phyloP scores from a whole-genome alignment of 768 basidiomycete genomes.

The Collybiopsis luxurians region DNA sequence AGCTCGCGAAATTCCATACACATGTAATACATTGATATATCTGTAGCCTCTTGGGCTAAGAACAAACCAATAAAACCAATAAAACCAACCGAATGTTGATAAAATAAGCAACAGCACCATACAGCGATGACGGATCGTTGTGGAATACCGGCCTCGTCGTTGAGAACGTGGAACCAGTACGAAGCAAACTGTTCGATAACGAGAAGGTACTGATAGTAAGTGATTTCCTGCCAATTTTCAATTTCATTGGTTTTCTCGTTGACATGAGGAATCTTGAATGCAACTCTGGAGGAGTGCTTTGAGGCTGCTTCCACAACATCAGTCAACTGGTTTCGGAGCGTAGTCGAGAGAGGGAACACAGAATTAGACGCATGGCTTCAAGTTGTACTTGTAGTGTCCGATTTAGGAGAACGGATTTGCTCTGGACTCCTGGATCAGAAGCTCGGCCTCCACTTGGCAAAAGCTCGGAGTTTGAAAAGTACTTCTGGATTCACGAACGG shows the following conservation, averaged over 20 bases:
- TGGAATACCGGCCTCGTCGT: conserved; percentile 37
- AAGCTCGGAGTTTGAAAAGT: too few species aligned
- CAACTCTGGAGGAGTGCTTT: too few species aligned
- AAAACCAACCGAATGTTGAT: too few species aligned
- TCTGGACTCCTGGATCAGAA: too few species aligned
- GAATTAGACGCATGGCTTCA: too few species aligned
- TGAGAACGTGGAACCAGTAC: conserved; percentile 57
- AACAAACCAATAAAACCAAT: not conserved
- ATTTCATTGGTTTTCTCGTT: not conserved
- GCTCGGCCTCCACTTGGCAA: too few species aligned
- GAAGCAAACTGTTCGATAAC: conserved; percentile 67
- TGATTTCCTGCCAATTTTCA: conserved; percentile 55
- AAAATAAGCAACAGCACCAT: conserved; percentile 50
- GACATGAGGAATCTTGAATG: not conserved
- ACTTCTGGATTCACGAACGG: too few species aligned
- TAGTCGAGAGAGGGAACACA: too few species aligned
- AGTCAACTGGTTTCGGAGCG: too few species aligned
- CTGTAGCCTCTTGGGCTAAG: conserved; percentile 69
- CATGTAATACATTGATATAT: conserved; percentile 67
- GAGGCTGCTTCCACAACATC: too few species aligned
- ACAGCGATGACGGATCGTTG: conserved; percentile 64
- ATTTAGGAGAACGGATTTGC: too few species aligned
- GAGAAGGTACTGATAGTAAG: conserved; percentile 58
- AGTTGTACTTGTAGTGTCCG: too few species aligned
- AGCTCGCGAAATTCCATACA: conserved; percentile 73